These are phyloP conservation scores for Kandelia obovata DNA, from an alignment of 345 rosid genomes.

Conservation along the genomic window DNA sequence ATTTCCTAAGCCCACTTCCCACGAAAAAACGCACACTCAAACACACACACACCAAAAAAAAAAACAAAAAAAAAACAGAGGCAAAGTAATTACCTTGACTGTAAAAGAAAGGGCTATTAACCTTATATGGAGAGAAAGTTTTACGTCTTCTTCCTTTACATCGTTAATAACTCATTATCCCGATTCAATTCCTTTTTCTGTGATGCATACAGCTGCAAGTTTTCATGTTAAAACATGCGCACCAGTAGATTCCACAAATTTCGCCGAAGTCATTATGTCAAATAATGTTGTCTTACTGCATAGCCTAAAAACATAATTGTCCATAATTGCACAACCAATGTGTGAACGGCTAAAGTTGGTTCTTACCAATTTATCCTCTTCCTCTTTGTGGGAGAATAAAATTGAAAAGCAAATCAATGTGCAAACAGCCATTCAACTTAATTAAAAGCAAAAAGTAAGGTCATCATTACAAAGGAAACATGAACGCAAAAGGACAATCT, in stretches of 20 bases:
- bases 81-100: too few species aligned
- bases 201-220: constrained; percentile 9
- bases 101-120: too few species aligned
- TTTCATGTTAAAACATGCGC: constrained; percentile 36
- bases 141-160: neutral
- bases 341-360: constrained; percentile 18
- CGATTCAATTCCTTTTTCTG: neutral
- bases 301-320: constrained; percentile 39
- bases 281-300: constrained; percentile 57
- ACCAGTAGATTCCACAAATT: constrained; percentile 45
- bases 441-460: constrained; percentile 12
- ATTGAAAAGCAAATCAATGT: constrained; percentile 1
- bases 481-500: constrained; percentile 58
- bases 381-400: constrained; percentile 17
- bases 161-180: constrained; percentile 5
- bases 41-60: neutral
- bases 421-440: constrained; percentile 22
- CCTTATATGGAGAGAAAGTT: too few species aligned
- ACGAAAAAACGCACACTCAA: neutral
- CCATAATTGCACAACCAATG: constrained; percentile 36
- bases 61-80: neutral
- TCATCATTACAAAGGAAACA: constrained; percentile 53
- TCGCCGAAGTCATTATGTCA: constrained; percentile 35
- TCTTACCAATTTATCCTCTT: constrained; percentile 8
- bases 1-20: neutral